Evolutionary conservation across 164 flowering plant species (phyloP).

Genomic region (Berberis vulgaris): DNA sequence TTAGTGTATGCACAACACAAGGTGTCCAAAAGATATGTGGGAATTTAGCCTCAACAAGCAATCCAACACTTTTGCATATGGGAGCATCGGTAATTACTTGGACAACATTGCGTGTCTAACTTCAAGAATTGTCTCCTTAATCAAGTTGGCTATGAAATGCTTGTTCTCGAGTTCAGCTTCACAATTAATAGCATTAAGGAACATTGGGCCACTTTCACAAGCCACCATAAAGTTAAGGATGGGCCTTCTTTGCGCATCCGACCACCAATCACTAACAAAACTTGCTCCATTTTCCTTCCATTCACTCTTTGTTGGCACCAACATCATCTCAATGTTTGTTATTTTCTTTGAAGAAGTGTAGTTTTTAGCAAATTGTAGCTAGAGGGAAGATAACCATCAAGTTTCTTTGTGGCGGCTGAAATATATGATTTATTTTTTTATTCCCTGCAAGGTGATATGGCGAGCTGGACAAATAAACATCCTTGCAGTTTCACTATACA

Average conservation of each 20-base stretch:
- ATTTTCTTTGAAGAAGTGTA: background rate
- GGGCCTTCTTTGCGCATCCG: background rate
- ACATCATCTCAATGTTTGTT: background rate
- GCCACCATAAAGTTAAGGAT: background rate
- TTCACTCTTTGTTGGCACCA: no score
- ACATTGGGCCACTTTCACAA: background rate
- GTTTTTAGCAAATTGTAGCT: background rate
- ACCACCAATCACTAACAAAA: no score
- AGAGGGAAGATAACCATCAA: background rate
- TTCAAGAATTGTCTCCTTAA: background rate
- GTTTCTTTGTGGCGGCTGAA: background rate
- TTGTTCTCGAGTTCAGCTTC: background rate
- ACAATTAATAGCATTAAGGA: background rate
- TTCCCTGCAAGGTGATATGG: no score
- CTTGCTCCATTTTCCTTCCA: no score
- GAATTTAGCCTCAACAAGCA: no score
- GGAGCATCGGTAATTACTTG: no score
- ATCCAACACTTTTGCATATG: no score
- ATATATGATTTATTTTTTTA: no score
- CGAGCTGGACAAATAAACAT: no score
- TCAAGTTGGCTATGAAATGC: background rate
- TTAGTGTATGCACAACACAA: no score
- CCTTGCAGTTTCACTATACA: no score
- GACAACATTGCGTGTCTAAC: background rate
- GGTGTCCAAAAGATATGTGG: no score